phyloP scores from a whole-genome alignment of 2,329 filamentous ascomycete species.

The Penicillium sp. region DNA sequence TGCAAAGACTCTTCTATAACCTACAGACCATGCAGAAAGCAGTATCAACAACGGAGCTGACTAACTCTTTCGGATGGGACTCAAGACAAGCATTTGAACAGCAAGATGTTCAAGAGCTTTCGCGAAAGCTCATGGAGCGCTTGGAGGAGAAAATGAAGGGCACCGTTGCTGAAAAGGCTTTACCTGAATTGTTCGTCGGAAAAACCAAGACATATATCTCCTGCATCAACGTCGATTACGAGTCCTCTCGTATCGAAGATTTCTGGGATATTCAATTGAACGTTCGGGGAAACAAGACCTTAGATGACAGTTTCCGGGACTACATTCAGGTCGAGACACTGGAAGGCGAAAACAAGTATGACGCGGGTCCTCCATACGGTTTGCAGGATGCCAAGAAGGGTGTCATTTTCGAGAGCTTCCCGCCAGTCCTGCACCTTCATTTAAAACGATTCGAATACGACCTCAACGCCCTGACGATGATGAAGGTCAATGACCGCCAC shows the following conservation, averaged over 20 bases:
- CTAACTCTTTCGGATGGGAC: conserved; percentile 97
- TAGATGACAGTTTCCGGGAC: conserved; percentile 93
- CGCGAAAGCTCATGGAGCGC: conserved; percentile 93
- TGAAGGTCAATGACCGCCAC: conserved; percentile 74
- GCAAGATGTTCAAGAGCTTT: conserved; percentile 96
- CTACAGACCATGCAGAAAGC: conserved; percentile 83
- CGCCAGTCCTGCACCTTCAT: conserved; percentile 90
- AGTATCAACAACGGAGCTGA: conserved; percentile 89
- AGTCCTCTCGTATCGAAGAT: conserved; percentile 92
- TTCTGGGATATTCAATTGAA: conserved; percentile 99
- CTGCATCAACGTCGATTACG: conserved; percentile 97
- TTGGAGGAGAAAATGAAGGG: conserved; percentile 99
- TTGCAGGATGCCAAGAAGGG: conserved; percentile 97
- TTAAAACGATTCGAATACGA: conserved; percentile 98
- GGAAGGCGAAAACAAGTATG: conserved; percentile 98
- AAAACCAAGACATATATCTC: conserved; percentile 99
- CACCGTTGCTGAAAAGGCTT: conserved; percentile 83
- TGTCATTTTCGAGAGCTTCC: conserved; percentile 95
- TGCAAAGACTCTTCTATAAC: conserved; percentile 93
- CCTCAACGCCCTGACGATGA: conserved; percentile 93
- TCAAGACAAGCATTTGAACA: conserved; percentile 98
- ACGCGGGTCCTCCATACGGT: conserved; percentile 84
- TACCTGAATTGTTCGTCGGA: conserved; percentile 90
- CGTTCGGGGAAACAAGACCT: conserved; percentile 87
- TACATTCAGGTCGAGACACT: conserved; percentile 97